Percentiles rank a stretch among this genome's conserved stretches.
Conservation (phyloP, 1,284 basidiomycete genomes). For the Cutaneotrichosporon sp. region DNA sequence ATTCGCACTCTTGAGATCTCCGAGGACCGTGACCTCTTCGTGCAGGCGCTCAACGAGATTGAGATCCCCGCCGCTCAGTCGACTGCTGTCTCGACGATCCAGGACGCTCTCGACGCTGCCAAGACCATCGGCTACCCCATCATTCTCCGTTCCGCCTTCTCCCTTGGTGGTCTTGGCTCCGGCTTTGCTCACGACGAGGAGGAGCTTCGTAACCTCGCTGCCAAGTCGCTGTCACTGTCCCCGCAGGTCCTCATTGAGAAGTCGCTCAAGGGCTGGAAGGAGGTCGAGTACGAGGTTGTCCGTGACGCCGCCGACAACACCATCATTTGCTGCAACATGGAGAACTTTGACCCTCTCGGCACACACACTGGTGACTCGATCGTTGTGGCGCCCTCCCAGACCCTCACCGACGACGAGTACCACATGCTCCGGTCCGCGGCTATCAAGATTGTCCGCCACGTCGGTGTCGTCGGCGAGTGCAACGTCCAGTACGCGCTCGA, state of each 20-base stretch:
- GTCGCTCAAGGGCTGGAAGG: conserved; percentile 99
- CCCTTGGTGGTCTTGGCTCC: conserved; percentile 95
- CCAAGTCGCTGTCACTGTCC: conserved; percentile 81
- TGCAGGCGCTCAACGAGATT: conserved; percentile 96
- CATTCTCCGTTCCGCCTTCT: conserved; percentile 96
- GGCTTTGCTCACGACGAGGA: conserved; percentile 95
- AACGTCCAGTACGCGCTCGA: conserved; percentile 92
- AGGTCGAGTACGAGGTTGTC: conserved; percentile 98
- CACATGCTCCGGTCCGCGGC: conserved; percentile 98
- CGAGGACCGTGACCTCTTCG: conserved; percentile 96
- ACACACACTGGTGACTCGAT: conserved; percentile 99
- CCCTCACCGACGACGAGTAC: conserved; percentile 94
- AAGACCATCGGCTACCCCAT: conserved; percentile 93
- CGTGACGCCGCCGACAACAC: conserved; percentile 91
- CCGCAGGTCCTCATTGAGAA: conserved; percentile 98
- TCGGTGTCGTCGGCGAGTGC: conserved; percentile 97
- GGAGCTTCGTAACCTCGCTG: conserved; percentile 89
- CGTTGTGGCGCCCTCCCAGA: conserved; percentile 97
- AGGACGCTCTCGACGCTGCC: conserved; percentile 86
- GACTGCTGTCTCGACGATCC: conserved; percentile 93
- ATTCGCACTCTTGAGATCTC: conserved; percentile 92
- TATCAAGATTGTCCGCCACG: conserved; percentile 94
- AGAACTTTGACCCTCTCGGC: conserved; percentile 98
- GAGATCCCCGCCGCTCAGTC: conserved; percentile 96
- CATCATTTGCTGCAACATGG: conserved; percentile 99